phyloP scores from a whole-genome alignment of 2,329 filamentous ascomycete species.

The Penicillium sp. region DNA sequence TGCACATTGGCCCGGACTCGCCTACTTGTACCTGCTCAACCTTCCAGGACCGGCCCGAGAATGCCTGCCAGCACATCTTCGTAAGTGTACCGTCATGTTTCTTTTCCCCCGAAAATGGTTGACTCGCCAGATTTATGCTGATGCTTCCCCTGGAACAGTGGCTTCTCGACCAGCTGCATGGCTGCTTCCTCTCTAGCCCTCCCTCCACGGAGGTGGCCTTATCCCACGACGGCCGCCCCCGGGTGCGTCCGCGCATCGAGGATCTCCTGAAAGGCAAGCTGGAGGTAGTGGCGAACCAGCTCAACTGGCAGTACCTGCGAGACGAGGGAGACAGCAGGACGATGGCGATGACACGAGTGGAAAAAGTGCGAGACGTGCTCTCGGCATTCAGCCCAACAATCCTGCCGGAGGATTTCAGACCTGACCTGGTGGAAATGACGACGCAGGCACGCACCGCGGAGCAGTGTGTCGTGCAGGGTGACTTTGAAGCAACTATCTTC shows the following conservation, averaged over 20 bases:
- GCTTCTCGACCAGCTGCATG: slow-evolving; percentile 41
- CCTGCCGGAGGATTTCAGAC: slow-evolving; percentile 42
- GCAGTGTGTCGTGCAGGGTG: slow-evolving; percentile 44
- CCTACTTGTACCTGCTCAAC: slow-evolving; percentile 37
- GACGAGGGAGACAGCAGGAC: slow-evolving; percentile 21
- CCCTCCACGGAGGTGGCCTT: slow-evolving; percentile 29
- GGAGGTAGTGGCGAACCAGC: slow-evolving; percentile 29
- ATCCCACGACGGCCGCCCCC: slow-evolving; percentile 31
- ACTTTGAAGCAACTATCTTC: slow-evolving; percentile 45
- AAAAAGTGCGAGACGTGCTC: slow-evolving; percentile 44
- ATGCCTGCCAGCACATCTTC: slow-evolving; percentile 42
- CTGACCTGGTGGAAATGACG: slow-evolving; percentile 37
- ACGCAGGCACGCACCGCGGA: slow-evolving; percentile 34
- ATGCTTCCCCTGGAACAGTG: slow-evolving; percentile 28
- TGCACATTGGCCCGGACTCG: slow-evolving; percentile 30
- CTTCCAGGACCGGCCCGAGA: slow-evolving; percentile 27
- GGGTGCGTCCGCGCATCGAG: slow-evolving; percentile 29
- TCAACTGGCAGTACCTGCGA: slow-evolving; percentile 35
- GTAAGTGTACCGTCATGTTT: slow-evolving; percentile 25
- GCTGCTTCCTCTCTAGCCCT: slow-evolving; percentile 29
- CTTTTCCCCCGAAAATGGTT: background rate
- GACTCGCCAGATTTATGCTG: background rate
- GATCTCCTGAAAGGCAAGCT: slow-evolving; percentile 32
- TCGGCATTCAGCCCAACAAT: slow-evolving; percentile 41
- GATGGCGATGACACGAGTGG: slow-evolving; percentile 33